phyloP scores from a whole-genome alignment of 2,329 filamentous ascomycete species.

The Trichoderma cornu-damae region DNA sequence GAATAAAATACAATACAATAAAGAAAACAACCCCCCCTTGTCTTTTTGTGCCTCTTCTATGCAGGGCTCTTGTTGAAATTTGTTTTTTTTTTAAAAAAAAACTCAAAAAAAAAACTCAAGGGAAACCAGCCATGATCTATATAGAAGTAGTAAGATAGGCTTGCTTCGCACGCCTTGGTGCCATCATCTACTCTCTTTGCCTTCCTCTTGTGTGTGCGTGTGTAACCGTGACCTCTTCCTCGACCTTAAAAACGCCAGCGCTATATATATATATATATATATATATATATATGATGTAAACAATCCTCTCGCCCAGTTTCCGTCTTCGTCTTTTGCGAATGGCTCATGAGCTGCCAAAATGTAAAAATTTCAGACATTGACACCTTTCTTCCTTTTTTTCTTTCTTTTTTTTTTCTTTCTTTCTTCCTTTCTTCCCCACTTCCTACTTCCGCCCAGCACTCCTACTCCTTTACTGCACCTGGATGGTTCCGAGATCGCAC shows the following conservation, averaged over 20 bases:
- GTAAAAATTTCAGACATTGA: background rate
- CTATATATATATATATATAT: too few relatives aligned
- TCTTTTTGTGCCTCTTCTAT: background rate
- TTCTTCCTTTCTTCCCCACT: background rate
- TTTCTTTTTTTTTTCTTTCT: background rate
- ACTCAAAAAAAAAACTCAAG: background rate
- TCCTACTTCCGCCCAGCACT: background rate
- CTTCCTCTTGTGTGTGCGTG: background rate
- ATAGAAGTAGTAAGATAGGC: slow-evolving; percentile 13
- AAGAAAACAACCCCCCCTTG: too few relatives aligned
- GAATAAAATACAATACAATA: background rate
- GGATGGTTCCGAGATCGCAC: slow-evolving; percentile 51
- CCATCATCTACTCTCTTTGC: background rate
- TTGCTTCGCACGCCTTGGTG: slow-evolving; percentile 13
- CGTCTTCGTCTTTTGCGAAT: slow-evolving; percentile 9
- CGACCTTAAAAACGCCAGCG: slow-evolving; percentile 32
- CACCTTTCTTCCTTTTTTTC: too few relatives aligned
- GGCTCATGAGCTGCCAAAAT: background rate
- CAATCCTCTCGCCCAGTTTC: slow-evolving; percentile 12
- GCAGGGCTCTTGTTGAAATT: background rate
- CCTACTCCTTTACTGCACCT: slow-evolving; percentile 5
- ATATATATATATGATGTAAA: slow-evolving; percentile 26
- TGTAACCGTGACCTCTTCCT: background rate
- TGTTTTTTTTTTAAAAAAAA: too few relatives aligned
- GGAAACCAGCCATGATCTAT: background rate